These are phyloP conservation scores for Aspergillus homomorphus DNA, from an alignment of 495 filamentous ascomycete species.

Conservation along the genomic window DNA sequence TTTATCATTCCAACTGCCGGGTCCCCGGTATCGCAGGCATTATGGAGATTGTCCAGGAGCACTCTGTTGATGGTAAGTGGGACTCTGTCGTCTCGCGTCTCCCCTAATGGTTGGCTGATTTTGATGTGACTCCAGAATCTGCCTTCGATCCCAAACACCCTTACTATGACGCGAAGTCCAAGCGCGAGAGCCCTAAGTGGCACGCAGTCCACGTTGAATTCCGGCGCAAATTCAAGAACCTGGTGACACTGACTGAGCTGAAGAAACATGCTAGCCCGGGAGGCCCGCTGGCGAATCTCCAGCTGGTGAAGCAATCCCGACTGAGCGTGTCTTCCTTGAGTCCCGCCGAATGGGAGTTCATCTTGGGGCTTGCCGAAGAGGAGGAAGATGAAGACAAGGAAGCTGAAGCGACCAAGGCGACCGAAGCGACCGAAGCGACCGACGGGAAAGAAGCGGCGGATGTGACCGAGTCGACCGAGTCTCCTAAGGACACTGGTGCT, in stretches of 20 bases:
- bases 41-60: constrained; percentile 87
- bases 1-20: constrained; percentile 97
- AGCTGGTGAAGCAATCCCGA: constrained; percentile 73
- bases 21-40: constrained; percentile 85
- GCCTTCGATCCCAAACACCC: constrained; percentile 75
- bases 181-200: constrained; percentile 81
- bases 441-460: background rate
- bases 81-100: background rate
- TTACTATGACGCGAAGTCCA: constrained; percentile 77
- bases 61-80: constrained; percentile 66
- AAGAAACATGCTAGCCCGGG: constrained; percentile 58
- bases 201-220: constrained; percentile 84
- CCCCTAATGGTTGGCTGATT: constrained; percentile 9
- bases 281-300: constrained; percentile 70
- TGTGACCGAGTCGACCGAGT: background rate
- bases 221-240: constrained; percentile 70
- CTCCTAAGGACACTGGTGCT: constrained; percentile 14
- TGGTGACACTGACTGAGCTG: constrained; percentile 70
- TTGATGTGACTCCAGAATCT: constrained; percentile 50
- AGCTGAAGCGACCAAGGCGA: background rate
- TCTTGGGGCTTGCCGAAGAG: constrained; percentile 50
- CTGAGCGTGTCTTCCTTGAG: constrained; percentile 82
- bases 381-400: constrained; percentile 11
- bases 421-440: background rate
- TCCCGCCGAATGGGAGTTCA: constrained; percentile 73